Percentiles rank a stretch among this genome's conserved stretches.
These are phyloP conservation scores for Penicillium coffeae DNA, from an alignment of 495 filamentous ascomycete species.

Conservation along the genomic window DNA sequence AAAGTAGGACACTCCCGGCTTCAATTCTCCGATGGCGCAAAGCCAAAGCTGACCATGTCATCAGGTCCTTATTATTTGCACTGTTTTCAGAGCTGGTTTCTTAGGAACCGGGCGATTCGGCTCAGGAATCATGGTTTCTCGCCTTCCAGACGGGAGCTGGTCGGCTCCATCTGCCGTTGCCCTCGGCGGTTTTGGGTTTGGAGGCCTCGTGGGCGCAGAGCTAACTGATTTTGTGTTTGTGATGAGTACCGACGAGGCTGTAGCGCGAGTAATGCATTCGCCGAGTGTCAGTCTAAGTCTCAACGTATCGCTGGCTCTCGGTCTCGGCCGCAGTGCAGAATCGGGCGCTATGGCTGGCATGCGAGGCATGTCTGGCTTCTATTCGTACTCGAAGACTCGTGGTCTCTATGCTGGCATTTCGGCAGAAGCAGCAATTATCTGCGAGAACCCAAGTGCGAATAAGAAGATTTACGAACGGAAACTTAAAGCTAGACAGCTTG, in stretches of 20 bases:
- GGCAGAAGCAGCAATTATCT: constrained; percentile 78
- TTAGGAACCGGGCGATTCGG: constrained; percentile 84
- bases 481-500: constrained; percentile 70
- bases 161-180: constrained; percentile 87
- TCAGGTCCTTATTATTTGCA: constrained; percentile 43
- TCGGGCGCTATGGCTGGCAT: constrained; percentile 79
- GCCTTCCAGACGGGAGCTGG: constrained; percentile 82
- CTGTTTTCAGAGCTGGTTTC: constrained; percentile 87
- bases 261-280: constrained; percentile 82
- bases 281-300: constrained; percentile 82
- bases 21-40: no score
- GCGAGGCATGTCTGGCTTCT: constrained; percentile 76
- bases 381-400: constrained; percentile 92
- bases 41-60: no score
- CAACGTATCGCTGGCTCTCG: constrained; percentile 89
- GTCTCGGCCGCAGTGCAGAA: constrained; percentile 88
- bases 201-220: constrained; percentile 91
- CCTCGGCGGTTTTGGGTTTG: constrained; percentile 79
- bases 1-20: constrained; percentile 17
- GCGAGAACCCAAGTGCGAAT: constrained; percentile 86
- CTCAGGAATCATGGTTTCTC: constrained; percentile 87
- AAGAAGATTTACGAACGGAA: constrained; percentile 81
- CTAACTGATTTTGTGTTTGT: constrained; percentile 97
- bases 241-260: constrained; percentile 79
- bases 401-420: constrained; percentile 89